Percentiles rank a stretch among this genome's conserved stretches.
Conservation (phyloP, 495 filamentous ascomycete genomes). For the Amphirosellinia nigrospora region DNA sequence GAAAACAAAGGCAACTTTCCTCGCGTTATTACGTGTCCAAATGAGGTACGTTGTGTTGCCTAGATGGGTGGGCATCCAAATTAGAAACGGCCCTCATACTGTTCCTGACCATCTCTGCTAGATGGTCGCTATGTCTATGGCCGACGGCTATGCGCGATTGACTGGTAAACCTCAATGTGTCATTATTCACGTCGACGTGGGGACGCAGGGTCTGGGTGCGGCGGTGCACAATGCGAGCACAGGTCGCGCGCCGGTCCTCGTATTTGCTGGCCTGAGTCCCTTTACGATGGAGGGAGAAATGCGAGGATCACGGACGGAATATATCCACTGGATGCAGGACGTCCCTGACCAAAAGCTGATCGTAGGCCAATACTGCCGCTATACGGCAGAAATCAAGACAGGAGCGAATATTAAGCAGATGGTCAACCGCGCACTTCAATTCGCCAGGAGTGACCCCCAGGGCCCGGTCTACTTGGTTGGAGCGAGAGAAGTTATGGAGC, state of each 20-base stretch:
- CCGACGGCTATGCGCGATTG: slow-evolving; percentile 89
- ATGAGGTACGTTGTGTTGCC: slow-evolving; percentile 64
- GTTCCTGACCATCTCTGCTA: slow-evolving; percentile 38
- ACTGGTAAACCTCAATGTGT: slow-evolving; percentile 88
- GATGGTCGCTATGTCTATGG: slow-evolving; percentile 99
- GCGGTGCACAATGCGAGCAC: slow-evolving; percentile 91
- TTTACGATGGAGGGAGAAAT: slow-evolving; percentile 92
- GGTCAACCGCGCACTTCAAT: slow-evolving; percentile 88
- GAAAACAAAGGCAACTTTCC: slow-evolving; percentile 73
- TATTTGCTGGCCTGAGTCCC: slow-evolving; percentile 90
- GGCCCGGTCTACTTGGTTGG: slow-evolving; percentile 88
- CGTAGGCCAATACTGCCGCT: slow-evolving; percentile 92
- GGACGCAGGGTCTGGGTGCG: slow-evolving; percentile 86
- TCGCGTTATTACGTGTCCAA: slow-evolving; percentile 89
- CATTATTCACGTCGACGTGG: slow-evolving; percentile 95
- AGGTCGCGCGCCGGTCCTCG: slow-evolving; percentile 83
- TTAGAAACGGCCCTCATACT: not conserved
- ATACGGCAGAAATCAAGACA: slow-evolving; percentile 86
- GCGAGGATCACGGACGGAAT: slow-evolving; percentile 87
- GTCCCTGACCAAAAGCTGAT: slow-evolving; percentile 95
- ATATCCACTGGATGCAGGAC: slow-evolving; percentile 98
- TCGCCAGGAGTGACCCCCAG: slow-evolving; percentile 78
- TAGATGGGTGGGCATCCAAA: not conserved
- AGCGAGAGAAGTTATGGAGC: slow-evolving; percentile 89
- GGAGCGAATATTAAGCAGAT: slow-evolving; percentile 96